Evolutionary conservation across 2,329 filamentous ascomycete species (phyloP), one percentile per base, ranked within the genome.

Genomic region (Coniochaeta hoffmannii): DNA sequence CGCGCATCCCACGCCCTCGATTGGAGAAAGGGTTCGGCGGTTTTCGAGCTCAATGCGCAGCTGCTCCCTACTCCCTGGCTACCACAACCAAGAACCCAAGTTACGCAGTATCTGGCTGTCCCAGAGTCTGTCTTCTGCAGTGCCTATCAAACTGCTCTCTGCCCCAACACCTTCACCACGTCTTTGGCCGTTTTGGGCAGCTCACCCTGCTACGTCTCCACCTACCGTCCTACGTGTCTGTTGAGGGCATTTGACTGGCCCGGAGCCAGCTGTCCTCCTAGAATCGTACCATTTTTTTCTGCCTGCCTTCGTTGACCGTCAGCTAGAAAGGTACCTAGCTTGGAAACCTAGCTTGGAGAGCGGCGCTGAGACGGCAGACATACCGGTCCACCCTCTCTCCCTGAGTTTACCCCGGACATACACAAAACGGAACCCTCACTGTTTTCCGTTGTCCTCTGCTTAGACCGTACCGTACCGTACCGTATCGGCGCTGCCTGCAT

Each of bases 1-100:
- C 31, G 32, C 10, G n/a, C 49, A 51, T 51, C 49, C 49, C 49
- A 31, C 53, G 28, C 22, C 24, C 52, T 54, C 36, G 19, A 32
- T 34, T 34, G 19, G 49, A 51, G 19, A 14, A 34, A 31, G 22
- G 19, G 15, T 32, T 51, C 28, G 26, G 15, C 49, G n/a, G 10
- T 34, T 51, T 34, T 28, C 22, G 15, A 11, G n/a, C 38, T 26
- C 38, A n/a, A 28, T 24, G 41, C 41, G 19, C 41, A 19, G n/a
- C 41, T 46, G 22, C 41, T 28, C 14, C 19, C 24, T 28, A n/a
- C n/a, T n/a, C n/a, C n/a, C n/a, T n/a, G n/a, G n/a, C n/a, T n/a
- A n/a, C n/a, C n/a, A n/a, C n/a, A n/a, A n/a, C n/a, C n/a, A n/a
- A n/a, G n/a, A n/a, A n/a, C n/a, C n/a, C n/a, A n/a, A n/a, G n/a